Percentiles rank a stretch among this genome's conserved stretches.
phyloP scores from a whole-genome alignment of 2,329 filamentous ascomycete genomes.

The Fusarium sp. region DNA sequence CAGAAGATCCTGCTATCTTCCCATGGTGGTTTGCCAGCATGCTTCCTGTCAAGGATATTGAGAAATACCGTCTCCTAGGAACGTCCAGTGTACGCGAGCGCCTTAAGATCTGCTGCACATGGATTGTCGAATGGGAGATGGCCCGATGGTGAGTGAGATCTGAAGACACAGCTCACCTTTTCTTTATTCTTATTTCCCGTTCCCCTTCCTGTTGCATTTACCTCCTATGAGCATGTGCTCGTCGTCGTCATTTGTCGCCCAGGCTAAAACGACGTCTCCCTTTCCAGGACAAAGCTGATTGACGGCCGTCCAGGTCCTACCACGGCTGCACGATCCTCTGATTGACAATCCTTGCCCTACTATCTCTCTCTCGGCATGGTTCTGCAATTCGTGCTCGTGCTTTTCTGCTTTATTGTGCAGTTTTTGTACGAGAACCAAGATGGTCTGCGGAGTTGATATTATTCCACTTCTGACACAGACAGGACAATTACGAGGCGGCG shows the following conservation, averaged over 20 bases:
- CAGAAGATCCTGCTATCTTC: constrained; percentile 79
- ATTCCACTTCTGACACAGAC: constrained; percentile 29
- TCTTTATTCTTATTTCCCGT: not conserved
- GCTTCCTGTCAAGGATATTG: constrained; percentile 78
- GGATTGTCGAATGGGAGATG: constrained; percentile 79
- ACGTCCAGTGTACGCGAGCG: constrained; percentile 83
- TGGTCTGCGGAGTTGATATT: constrained; percentile 16
- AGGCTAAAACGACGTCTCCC: constrained; percentile 40
- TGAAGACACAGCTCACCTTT: not conserved
- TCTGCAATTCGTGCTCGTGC: constrained; percentile 31
- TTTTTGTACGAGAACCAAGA: constrained; percentile 18
- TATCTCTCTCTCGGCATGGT: constrained; percentile 38
- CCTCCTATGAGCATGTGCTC: not conserved
- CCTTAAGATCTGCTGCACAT: constrained; percentile 83
- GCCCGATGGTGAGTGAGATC: constrained; percentile 74
- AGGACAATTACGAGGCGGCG: constrained; percentile 26
- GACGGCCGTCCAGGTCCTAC: constrained; percentile 48
- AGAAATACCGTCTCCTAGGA: constrained; percentile 81
- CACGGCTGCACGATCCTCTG: constrained; percentile 51
- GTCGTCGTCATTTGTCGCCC: constrained; percentile 27
- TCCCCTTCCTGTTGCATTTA: not conserved
- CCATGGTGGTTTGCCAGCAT: constrained; percentile 93
- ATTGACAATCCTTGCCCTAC: constrained; percentile 35
- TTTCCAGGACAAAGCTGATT: constrained; percentile 48
- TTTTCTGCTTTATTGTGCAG: constrained; percentile 28